These are phyloP conservation scores for Ophiostoma australiae DNA, from an alignment of 2,329 filamentous ascomycete genomes.

Conservation along the genomic window DNA sequence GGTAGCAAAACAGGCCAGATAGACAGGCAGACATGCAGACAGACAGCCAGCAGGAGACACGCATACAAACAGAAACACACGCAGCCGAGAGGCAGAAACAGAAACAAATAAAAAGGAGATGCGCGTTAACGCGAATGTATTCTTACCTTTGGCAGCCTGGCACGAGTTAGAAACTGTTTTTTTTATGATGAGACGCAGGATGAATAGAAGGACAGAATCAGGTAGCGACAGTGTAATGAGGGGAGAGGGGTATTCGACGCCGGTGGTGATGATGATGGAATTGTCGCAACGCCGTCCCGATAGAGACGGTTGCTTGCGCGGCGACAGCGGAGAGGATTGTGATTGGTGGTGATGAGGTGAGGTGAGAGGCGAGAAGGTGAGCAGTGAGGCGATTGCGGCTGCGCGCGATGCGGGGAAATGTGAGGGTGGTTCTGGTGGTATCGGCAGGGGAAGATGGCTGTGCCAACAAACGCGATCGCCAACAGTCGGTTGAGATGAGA, in stretches of 20 bases:
- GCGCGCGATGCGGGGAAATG: slow-evolving; percentile 14
- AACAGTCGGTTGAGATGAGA: neutral
- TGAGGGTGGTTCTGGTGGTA: neutral
- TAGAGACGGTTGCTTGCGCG: neutral
- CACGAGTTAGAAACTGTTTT: neutral
- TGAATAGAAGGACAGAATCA: neutral
- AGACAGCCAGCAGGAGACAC: neutral
- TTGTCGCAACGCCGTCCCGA: neutral
- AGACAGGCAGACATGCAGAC: neutral
- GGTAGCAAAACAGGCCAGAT: neutral
- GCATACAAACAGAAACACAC: neutral
- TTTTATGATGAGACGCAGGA: neutral
- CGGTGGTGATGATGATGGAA: neutral
- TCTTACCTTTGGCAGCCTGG: slow-evolving; percentile 11
- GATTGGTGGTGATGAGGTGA: slow-evolving; percentile 2
- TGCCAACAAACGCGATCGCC: neutral
- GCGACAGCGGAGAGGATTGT: neutral
- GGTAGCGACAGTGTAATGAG: neutral
- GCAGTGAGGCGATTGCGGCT: slow-evolving; percentile 4
- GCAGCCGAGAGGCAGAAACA: neutral
- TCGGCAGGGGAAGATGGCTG: neutral
- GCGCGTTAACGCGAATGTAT: neutral
- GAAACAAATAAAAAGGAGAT: neutral
- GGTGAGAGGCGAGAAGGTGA: neutral
- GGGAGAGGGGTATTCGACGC: neutral